Evolutionary conservation across 192 early-diverging fungal genomes (phyloP).

Genomic region (Gigaspora rosea): DNA sequence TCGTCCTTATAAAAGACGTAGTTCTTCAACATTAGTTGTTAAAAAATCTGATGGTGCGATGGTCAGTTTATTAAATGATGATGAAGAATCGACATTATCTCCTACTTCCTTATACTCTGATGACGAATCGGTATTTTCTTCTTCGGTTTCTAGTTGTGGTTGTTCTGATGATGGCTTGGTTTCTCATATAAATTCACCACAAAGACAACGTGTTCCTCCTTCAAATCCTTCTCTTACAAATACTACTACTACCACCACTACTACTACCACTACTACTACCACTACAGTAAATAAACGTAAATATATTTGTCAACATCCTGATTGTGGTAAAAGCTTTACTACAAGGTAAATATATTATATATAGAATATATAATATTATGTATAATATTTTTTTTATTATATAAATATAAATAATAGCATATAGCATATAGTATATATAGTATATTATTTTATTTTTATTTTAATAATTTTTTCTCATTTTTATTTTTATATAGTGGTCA

Average conservation of each 20-base stretch:
- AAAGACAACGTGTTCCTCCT: background rate
- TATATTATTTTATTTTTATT: background rate
- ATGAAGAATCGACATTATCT: conserved; percentile 1
- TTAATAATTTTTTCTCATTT: background rate
- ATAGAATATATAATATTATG: background rate
- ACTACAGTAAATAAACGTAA: conserved; percentile 60
- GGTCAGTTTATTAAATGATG: conserved; percentile 23
- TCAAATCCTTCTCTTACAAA: background rate
- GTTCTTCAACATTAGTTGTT: background rate
- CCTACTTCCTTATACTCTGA: background rate
- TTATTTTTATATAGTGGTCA: conserved; percentile 64
- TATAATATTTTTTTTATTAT: background rate
- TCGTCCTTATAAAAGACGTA: background rate
- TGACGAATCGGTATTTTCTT: background rate
- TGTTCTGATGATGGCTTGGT: background rate
- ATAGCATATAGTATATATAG: background rate
- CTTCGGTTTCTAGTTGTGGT: background rate
- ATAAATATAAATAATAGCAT: background rate
- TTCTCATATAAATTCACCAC: background rate
- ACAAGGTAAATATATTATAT: conserved; percentile 56
- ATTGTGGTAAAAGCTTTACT: conserved; percentile 78
- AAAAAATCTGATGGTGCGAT: conserved; percentile 26
- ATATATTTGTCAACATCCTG: conserved; percentile 64
- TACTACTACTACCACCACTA: too few species aligned
- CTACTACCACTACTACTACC: too few species aligned